Conservation (phyloP, 306 rosid species). For the Cicer bijugum region DNA sequence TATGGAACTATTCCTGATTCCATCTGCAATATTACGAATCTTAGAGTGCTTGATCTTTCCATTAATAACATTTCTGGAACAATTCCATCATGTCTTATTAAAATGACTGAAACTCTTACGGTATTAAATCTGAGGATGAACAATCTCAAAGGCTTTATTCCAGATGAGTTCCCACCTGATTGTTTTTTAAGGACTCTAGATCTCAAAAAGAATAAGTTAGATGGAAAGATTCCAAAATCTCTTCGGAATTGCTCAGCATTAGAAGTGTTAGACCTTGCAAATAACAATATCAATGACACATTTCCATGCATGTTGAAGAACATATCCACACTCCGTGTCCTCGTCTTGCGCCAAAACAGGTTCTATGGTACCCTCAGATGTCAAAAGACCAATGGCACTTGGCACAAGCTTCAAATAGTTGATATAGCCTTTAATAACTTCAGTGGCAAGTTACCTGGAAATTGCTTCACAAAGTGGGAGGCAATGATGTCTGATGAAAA, state of each 20-base stretch:
- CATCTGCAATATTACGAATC: slow-evolving; percentile 46
- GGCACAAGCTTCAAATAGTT: slow-evolving; percentile 49
- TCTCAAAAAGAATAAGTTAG: slow-evolving; percentile 34
- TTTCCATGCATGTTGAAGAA: slow-evolving; percentile 48
- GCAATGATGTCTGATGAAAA: slow-evolving; percentile 35
- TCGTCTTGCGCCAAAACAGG: slow-evolving; percentile 44
- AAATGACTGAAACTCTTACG: not conserved
- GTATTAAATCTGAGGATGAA: slow-evolving; percentile 42
- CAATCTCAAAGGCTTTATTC: slow-evolving; percentile 5
- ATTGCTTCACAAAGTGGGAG: slow-evolving; percentile 27
- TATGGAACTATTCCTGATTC: slow-evolving; percentile 43
- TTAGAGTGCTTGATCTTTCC: slow-evolving; percentile 61
- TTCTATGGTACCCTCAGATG: slow-evolving; percentile 46
- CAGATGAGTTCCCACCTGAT: not conserved
- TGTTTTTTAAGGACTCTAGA: slow-evolving; percentile 45
- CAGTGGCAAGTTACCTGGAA: slow-evolving; percentile 31
- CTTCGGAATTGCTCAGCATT: slow-evolving; percentile 8
- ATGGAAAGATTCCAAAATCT: slow-evolving; percentile 46
- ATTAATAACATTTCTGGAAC: slow-evolving; percentile 42
- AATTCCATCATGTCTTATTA: slow-evolving; percentile 48
- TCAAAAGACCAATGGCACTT: not conserved
- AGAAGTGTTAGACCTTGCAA: slow-evolving; percentile 45
- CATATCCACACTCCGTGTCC: slow-evolving; percentile 36
- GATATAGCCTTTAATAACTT: slow-evolving; percentile 55
- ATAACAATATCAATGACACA: not conserved